Percentiles rank a stretch among this genome's conserved stretches.
Evolutionary conservation across 352 stramenopile genomes (phyloP).

Genomic region (Globisporangium nodosum): DNA sequence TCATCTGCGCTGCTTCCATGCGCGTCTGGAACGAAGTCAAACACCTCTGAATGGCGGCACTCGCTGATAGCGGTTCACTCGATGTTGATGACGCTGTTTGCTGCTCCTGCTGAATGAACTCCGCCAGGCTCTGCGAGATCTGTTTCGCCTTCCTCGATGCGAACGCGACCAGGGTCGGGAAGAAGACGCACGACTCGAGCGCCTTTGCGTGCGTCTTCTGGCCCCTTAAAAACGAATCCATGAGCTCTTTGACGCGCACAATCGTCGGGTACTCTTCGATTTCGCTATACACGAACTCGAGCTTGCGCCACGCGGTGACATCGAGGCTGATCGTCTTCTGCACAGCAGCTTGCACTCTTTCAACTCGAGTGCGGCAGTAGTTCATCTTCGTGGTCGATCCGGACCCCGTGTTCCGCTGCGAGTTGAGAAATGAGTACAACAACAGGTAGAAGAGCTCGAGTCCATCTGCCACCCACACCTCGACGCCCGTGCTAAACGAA

Average conservation of each 20-base stretch:
- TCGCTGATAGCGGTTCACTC: neutral
- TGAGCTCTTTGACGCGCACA: conserved; percentile 10
- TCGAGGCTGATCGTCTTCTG: conserved; percentile 14
- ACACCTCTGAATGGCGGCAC: neutral
- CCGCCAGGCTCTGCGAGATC: conserved; percentile 6
- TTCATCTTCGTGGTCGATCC: conserved; percentile 10
- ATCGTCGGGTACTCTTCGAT: conserved; percentile 7
- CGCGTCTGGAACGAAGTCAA: neutral
- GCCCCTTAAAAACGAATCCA: conserved; percentile 1
- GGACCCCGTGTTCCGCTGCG: conserved; percentile 8
- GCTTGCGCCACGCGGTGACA: conserved; percentile 3
- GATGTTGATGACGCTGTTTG: too few species aligned
- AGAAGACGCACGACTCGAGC: conserved; percentile 13
- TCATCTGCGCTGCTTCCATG: neutral
- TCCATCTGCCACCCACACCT: conserved; percentile 8
- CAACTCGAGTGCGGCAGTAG: conserved; percentile 10
- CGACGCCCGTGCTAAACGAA: conserved; percentile 1
- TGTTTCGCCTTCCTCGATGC: conserved; percentile 11
- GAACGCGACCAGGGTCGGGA: conserved; percentile 6
- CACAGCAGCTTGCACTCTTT: conserved; percentile 6
- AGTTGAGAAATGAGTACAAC: conserved; percentile 14
- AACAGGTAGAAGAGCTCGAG: conserved; percentile 17
- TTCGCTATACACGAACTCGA: conserved; percentile 13
- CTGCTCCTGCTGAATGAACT: conserved; percentile 4
- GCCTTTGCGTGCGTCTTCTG: conserved; percentile 9